These are phyloP conservation scores for Blepharisma stoltei DNA, from an alignment of 73 alveolate species.

Conservation along the genomic window DNA sequence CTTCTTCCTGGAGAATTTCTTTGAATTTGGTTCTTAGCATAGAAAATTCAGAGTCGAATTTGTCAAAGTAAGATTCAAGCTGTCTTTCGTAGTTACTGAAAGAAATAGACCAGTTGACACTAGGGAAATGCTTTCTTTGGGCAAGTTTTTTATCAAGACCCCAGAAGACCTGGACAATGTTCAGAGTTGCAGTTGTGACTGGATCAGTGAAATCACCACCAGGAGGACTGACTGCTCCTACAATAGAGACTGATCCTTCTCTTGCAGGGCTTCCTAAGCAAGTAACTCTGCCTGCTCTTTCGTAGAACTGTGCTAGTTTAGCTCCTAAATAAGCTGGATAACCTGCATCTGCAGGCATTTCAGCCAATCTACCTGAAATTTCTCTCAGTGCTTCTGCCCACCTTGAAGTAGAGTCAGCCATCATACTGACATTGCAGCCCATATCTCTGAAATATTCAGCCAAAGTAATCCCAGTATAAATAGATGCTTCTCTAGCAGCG, in stretches of 20 bases:
- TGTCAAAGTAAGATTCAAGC: slow-evolving; percentile 77
- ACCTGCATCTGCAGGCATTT: slow-evolving; percentile 99
- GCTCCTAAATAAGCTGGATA: slow-evolving; percentile 98
- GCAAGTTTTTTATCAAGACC: slow-evolving; percentile 98
- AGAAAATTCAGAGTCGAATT: slow-evolving; percentile 94
- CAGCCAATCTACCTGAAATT: slow-evolving; percentile 99
- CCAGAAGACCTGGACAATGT: slow-evolving; percentile 98
- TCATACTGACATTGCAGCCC: slow-evolving; percentile 98
- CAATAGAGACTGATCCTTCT: slow-evolving; percentile 80
- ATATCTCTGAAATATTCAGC: slow-evolving; percentile 99
- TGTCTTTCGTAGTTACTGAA: slow-evolving; percentile 94
- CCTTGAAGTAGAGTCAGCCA: slow-evolving; percentile 99
- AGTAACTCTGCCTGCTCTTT: slow-evolving; percentile 98
- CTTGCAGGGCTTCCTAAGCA: slow-evolving; percentile 98
- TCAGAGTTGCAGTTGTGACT: slow-evolving; percentile 95
- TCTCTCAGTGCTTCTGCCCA: slow-evolving; percentile 99
- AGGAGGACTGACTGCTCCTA: slow-evolving; percentile 82
- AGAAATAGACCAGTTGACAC: slow-evolving; percentile 97
- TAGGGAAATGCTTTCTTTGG: slow-evolving; percentile 99
- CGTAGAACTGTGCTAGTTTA: slow-evolving; percentile 96
- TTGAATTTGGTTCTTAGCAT: slow-evolving; percentile 84
- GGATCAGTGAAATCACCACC: slow-evolving; percentile 99
- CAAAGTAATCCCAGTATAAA: slow-evolving; percentile 95
- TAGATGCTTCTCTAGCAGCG: slow-evolving; percentile 99
- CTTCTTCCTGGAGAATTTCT: slow-evolving; percentile 95